Conservation (phyloP, 2,329 filamentous ascomycete species). For the Phyllosticta ampelicida region DNA sequence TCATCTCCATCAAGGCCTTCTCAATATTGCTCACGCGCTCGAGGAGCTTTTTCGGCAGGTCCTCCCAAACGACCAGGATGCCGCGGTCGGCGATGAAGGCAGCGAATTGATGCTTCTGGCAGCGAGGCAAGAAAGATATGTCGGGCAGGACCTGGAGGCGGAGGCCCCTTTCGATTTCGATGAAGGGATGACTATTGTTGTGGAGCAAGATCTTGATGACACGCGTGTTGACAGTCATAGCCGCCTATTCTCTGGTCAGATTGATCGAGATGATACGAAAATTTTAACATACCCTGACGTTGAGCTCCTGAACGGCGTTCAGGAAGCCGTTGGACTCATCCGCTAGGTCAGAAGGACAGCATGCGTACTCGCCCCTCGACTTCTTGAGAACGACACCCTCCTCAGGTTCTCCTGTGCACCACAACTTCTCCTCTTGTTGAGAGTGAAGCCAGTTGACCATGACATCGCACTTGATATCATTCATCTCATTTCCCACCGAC, state of each 20-base stretch:
- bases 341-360: conserved; percentile 38
- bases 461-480: conserved; percentile 49
- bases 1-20: conserved; percentile 44
- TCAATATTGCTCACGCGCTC: conserved; percentile 43
- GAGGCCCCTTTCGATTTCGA: conserved; percentile 48
- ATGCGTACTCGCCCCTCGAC: conserved; percentile 39
- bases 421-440: conserved; percentile 47
- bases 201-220: conserved; percentile 52
- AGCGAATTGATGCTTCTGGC: conserved; percentile 56
- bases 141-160: conserved; percentile 52
- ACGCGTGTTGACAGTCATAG: conserved; percentile 57
- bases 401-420: conserved; percentile 37
- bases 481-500: conserved; percentile 33
- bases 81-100: conserved; percentile 50
- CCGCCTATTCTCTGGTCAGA: conserved; percentile 38
- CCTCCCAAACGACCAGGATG: conserved; percentile 54
- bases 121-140: conserved; percentile 46
- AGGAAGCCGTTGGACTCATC: conserved; percentile 40
- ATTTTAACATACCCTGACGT: conserved; percentile 39
- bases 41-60: conserved; percentile 47
- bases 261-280: conserved; percentile 5
- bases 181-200: conserved; percentile 40
- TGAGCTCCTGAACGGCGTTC: conserved; percentile 39
- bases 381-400: conserved; percentile 49
- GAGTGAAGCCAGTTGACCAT: conserved; percentile 55